phyloP scores from a whole-genome alignment of 2,329 filamentous ascomycete species.

The Didymella lethalis region DNA sequence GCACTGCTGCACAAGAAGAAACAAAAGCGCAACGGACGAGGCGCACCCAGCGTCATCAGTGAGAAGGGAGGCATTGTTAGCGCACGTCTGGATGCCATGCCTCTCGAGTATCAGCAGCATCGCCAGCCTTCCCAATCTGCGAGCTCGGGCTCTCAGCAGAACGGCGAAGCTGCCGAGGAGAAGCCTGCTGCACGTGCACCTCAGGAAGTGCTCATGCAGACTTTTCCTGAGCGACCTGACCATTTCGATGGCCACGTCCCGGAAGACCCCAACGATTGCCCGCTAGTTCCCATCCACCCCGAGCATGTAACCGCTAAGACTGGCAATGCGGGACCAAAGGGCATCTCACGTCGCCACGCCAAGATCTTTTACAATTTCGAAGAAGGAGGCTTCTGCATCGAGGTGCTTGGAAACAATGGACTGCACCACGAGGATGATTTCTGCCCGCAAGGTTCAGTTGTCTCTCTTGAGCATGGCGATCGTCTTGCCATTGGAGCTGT shows the following conservation, averaged over 20 bases:
- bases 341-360: slow-evolving; percentile 76
- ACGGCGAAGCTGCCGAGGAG: slow-evolving; percentile 41
- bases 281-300: slow-evolving; percentile 76
- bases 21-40: slow-evolving; percentile 60
- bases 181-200: slow-evolving; percentile 44
- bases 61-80: slow-evolving; percentile 72
- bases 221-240: slow-evolving; percentile 46
- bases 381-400: slow-evolving; percentile 70
- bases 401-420: slow-evolving; percentile 70
- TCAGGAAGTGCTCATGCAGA: slow-evolving; percentile 47
- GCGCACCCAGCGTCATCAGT: slow-evolving; percentile 68
- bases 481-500: slow-evolving; percentile 77
- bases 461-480: slow-evolving; percentile 68
- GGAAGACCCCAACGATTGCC: slow-evolving; percentile 65
- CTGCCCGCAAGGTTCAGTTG: slow-evolving; percentile 26
- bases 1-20: slow-evolving; percentile 49
- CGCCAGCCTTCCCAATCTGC: slow-evolving; percentile 58
- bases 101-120: slow-evolving; percentile 46
- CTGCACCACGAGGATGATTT: slow-evolving; percentile 58
- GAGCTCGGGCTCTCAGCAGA: slow-evolving; percentile 57
- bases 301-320: slow-evolving; percentile 48
- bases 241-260: slow-evolving; percentile 68
- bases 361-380: slow-evolving; percentile 74
- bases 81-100: slow-evolving; percentile 44
- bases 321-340: slow-evolving; percentile 70